Base-by-base conservation (phyloP, 2,329 filamentous ascomycete species). In the Microdochium nivale region DNA sequence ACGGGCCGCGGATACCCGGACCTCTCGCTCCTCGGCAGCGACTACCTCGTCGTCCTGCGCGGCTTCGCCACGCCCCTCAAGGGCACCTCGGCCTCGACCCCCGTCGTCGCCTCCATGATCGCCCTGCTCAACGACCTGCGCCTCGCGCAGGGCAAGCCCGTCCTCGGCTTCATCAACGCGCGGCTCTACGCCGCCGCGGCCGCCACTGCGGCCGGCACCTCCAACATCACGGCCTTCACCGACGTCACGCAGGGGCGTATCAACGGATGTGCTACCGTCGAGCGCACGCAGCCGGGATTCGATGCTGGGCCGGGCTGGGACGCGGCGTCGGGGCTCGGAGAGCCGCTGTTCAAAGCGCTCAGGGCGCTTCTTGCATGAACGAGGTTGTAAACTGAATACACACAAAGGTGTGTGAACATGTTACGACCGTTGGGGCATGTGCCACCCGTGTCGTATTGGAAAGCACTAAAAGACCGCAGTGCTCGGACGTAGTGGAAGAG, bases 111-210 rank as follows among this genome's bases (percentile, higher is more conserved):
- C 1, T 76, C 71, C 19, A 72, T 84, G 50, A 66, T 84, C 48
- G 70, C 75, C 2, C 71, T 81, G 25, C 61, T 84, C 32, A 84
- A 84, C 57, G 75, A 79, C 47, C 74, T 74, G 2, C 65, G 77
- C 24, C 60, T 83, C 13, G 62, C 68, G 5, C 66, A 69, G 21
- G 72, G 73, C 2, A 72, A 72, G 58, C 57, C 70, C 7, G 56
- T 61, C 1, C 61, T 77, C 44, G 73, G 75, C 2, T 78, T 77
- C 55, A 53, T 78, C 27, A 78, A 77, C 56, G 74, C 75, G 2
- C 76, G 71, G 66, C 60, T 78, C 9, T 77, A 77, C 53, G 44
- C 21, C n/a, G 23, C 5, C 4, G 44, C n/a, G n/a, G n/a, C n/a
- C n/a, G n/a, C n/a, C n/a, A n/a, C 37, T 8, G 37, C 37, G 37